Conservation (phyloP, 1,284 basidiomycete species). For the Ganoderma lingzhi region DNA sequence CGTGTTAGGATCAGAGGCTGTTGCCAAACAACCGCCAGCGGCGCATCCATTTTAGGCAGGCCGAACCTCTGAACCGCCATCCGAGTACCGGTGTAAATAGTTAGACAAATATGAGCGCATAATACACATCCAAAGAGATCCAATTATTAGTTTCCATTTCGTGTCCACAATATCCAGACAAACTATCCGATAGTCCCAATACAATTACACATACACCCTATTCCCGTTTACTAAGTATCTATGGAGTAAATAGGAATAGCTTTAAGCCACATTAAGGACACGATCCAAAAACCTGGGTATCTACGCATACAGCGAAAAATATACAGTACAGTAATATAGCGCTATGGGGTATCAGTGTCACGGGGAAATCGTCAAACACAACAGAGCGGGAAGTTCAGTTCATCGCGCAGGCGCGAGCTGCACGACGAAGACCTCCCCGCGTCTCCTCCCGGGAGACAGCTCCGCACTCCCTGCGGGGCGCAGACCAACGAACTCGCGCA, state of each 20-base stretch:
- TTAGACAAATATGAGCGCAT: neutral
- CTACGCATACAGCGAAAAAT: neutral
- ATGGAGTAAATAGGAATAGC: neutral
- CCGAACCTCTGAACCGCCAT: neutral
- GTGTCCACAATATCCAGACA: neutral
- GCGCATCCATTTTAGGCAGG: neutral
- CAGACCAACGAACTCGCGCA: conserved; percentile 28
- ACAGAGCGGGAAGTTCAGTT: neutral
- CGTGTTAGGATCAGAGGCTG: conserved; percentile 8
- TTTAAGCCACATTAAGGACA: neutral
- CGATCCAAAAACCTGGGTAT: neutral
- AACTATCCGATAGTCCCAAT: neutral
- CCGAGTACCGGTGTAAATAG: neutral
- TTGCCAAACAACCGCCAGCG: conserved; percentile 12
- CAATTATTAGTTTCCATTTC: neutral
- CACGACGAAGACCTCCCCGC: conserved; percentile 28
- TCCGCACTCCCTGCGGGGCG: conserved; percentile 17
- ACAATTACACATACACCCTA: neutral
- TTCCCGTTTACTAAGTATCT: neutral
- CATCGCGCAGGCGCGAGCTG: conserved; percentile 19
- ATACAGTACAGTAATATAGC: neutral
- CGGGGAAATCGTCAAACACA: neutral
- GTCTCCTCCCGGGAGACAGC: conserved; percentile 18
- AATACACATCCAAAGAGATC: neutral
- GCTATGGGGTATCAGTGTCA: neutral